Percentiles rank a stretch among this genome's conserved stretches.
phyloP scores from a whole-genome alignment of 345 rosid species.

The Brassica juncea region DNA sequence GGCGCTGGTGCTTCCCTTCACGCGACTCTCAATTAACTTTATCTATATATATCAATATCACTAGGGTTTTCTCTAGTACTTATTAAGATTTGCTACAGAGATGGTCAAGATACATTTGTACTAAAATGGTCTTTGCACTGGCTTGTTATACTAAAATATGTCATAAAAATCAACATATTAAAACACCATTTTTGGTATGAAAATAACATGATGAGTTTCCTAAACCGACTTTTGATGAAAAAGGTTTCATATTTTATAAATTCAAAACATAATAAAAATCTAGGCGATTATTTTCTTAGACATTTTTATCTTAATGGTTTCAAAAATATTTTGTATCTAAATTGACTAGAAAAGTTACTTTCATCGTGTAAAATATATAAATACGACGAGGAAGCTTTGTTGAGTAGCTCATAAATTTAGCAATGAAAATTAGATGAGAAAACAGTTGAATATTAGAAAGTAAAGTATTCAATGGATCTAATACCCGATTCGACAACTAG shows the following conservation, averaged over 20 bases:
- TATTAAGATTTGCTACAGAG: conserved; percentile 24
- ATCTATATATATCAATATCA: neutral
- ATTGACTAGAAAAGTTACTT: neutral
- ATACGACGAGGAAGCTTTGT: neutral
- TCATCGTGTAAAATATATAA: neutral
- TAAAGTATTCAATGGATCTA: neutral
- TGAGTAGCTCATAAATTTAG: neutral
- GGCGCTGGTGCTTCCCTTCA: no score
- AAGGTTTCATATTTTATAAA: neutral
- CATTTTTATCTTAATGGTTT: neutral
- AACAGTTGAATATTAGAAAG: neutral
- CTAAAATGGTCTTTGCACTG: conserved; percentile 15
- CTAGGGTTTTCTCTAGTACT: conserved; percentile 21
- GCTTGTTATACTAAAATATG: neutral
- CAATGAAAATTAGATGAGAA: neutral
- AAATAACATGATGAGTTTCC: neutral
- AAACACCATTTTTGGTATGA: neutral
- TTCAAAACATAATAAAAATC: neutral
- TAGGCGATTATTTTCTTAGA: neutral
- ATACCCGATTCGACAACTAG: neutral
- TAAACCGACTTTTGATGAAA: neutral
- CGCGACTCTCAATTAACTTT: no score
- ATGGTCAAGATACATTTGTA: conserved; percentile 23
- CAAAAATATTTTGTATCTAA: neutral
- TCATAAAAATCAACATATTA: neutral